phyloP scores from a whole-genome alignment of 495 filamentous ascomycete species.

The Aspergillus cavernicola region DNA sequence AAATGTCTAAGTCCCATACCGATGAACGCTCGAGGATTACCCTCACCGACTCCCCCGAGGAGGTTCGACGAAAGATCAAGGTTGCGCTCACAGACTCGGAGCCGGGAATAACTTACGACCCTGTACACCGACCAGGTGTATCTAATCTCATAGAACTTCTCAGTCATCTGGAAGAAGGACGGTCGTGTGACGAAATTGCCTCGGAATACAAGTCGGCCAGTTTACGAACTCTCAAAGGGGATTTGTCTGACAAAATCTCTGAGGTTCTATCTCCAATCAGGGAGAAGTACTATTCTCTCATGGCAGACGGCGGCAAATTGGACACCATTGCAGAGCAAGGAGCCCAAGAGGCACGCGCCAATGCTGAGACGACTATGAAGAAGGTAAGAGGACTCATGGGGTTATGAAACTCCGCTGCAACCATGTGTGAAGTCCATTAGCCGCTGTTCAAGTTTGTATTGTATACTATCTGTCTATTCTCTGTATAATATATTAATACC shows the following conservation, averaged over 20 bases:
- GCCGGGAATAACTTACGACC: constrained; percentile 66
- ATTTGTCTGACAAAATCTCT: constrained; percentile 53
- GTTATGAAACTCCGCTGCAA: constrained; percentile 33
- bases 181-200: constrained; percentile 54
- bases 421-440: too few relatives aligned
- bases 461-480: too few relatives aligned
- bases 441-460: too few relatives aligned
- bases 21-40: constrained; percentile 72
- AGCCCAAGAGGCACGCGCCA: constrained; percentile 54
- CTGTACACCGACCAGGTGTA: constrained; percentile 66
- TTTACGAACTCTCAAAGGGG: constrained; percentile 63
- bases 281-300: constrained; percentile 54
- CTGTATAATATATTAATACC: too few relatives aligned
- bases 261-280: constrained; percentile 55
- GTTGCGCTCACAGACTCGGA: constrained; percentile 74
- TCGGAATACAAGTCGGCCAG: constrained; percentile 44
- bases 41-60: constrained; percentile 61
- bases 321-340: constrained; percentile 59
- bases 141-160: constrained; percentile 81
- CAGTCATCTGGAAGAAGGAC: constrained; percentile 54
- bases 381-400: constrained; percentile 61
- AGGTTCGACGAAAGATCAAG: constrained; percentile 64
- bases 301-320: constrained; percentile 49
- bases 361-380: constrained; percentile 65
- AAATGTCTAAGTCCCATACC: constrained; percentile 90